Conservation (phyloP, 1,284 basidiomycete species). For the Malassezia arunalokei region DNA sequence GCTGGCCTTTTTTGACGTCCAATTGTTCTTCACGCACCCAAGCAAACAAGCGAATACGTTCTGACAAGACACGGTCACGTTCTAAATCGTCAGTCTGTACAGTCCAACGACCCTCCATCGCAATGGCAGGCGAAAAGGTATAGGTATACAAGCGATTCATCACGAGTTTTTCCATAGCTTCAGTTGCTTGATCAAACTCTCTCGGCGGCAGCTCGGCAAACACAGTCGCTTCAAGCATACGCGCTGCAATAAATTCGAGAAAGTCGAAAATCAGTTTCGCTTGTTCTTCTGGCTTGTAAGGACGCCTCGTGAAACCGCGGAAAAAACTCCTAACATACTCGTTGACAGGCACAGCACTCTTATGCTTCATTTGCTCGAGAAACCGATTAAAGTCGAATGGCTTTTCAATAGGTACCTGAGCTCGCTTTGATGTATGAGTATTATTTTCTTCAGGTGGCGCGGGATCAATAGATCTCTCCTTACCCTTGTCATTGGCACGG, state of each 20-base stretch:
- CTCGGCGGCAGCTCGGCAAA: conserved; percentile 51
- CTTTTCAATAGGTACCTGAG: conserved; percentile 17
- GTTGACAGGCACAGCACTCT: conserved; percentile 38
- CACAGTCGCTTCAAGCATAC: conserved; percentile 35
- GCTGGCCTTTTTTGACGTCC: conserved; percentile 50
- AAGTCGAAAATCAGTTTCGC: conserved; percentile 46
- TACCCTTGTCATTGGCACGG: background rate
- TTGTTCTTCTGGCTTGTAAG: conserved; percentile 40
- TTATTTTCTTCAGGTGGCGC: background rate
- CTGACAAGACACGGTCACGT: conserved; percentile 73
- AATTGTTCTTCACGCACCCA: conserved; percentile 84
- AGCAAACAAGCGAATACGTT: conserved; percentile 78
- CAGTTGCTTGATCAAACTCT: conserved; percentile 92
- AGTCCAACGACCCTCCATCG: conserved; percentile 36
- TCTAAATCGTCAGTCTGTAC: conserved; percentile 80
- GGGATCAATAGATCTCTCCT: background rate
- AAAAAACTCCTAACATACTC: conserved; percentile 44
- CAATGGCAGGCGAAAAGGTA: conserved; percentile 42
- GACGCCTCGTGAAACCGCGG: conserved; percentile 43
- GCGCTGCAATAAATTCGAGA: conserved; percentile 40
- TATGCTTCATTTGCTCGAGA: conserved; percentile 45
- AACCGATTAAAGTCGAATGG: conserved; percentile 46
- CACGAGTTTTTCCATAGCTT: conserved; percentile 98
- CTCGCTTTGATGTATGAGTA: background rate
- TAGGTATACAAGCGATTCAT: conserved; percentile 80